phyloP scores from a whole-genome alignment of 441 rosid genomes.

The Gossypium laxum region DNA sequence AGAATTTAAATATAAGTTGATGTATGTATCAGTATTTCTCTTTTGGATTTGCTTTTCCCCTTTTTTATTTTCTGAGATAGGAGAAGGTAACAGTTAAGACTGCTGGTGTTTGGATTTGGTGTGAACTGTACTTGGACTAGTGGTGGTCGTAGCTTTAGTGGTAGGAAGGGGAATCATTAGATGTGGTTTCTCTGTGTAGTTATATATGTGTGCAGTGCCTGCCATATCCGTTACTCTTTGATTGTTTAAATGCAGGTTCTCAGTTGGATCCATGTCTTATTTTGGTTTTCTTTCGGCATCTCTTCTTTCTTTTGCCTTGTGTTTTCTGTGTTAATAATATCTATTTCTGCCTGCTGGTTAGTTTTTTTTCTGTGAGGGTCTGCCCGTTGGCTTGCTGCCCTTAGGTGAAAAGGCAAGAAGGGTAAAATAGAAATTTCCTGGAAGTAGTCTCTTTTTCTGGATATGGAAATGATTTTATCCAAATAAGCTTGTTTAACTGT shows the following conservation, averaged over 20 bases:
- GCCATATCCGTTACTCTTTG: conserved; percentile 22
- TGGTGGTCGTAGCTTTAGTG: conserved; percentile 22
- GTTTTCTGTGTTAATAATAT: not conserved
- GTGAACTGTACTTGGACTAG: conserved; percentile 26
- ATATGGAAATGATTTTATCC: not conserved
- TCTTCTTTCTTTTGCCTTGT: not conserved
- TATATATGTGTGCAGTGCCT: conserved; percentile 19
- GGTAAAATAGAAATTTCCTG: not conserved
- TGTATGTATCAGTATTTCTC: conserved; percentile 36
- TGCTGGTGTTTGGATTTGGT: conserved; percentile 27
- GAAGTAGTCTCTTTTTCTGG: not conserved
- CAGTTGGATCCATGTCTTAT: conserved; percentile 4
- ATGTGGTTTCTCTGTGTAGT: conserved; percentile 21
- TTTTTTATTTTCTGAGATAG: conserved; percentile 29
- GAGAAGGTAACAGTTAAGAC: conserved; percentile 33
- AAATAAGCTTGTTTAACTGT: not conserved
- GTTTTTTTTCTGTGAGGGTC: not conserved
- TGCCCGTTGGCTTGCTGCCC: not conserved
- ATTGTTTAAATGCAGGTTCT: conserved; percentile 26
- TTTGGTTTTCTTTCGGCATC: not conserved
- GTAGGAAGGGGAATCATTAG: conserved; percentile 22
- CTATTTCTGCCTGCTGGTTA: not conserved
- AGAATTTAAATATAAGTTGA: conserved; percentile 37
- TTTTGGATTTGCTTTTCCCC: not conserved
- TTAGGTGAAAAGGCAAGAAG: not conserved